Percentiles rank a stretch among this genome's conserved stretches.
These are phyloP conservation scores for Suillus paluster DNA, from an alignment of 768 basidiomycete species.

Conservation along the genomic window DNA sequence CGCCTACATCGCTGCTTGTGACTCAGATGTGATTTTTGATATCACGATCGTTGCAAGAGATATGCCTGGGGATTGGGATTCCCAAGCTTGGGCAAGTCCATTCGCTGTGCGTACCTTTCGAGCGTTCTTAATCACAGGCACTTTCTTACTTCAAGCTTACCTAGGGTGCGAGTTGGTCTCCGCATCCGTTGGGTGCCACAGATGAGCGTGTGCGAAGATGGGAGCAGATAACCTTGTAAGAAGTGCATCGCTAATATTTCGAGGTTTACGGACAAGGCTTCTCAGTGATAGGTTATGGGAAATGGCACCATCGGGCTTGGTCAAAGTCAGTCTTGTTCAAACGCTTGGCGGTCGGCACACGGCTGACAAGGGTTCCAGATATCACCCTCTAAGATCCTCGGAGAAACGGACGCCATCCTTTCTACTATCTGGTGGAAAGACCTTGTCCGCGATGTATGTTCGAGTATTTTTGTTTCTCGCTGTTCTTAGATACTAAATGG, in stretches of 20 bases:
- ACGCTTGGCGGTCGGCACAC: background rate
- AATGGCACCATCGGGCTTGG: constrained; percentile 49
- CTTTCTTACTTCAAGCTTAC: background rate
- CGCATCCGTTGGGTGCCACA: constrained; percentile 40
- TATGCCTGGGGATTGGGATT: constrained; percentile 42
- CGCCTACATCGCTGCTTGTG: constrained; percentile 36
- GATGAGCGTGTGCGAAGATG: constrained; percentile 41
- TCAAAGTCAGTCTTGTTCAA: constrained; percentile 32
- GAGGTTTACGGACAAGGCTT: background rate
- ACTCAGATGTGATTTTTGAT: constrained; percentile 19
- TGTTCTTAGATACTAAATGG: background rate
- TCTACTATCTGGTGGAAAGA: constrained; percentile 43
- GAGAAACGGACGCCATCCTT: constrained; percentile 18
- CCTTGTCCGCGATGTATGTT: constrained; percentile 44
- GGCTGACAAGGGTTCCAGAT: constrained; percentile 28
- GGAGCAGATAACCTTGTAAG: constrained; percentile 50
- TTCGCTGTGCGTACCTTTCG: constrained; percentile 45
- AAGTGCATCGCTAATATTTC: background rate
- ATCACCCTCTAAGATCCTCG: constrained; percentile 42
- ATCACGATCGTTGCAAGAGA: constrained; percentile 41
- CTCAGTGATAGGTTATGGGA: constrained; percentile 50
- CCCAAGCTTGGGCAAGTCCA: constrained; percentile 53
- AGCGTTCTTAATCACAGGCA: background rate
- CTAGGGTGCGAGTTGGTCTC: constrained; percentile 55
- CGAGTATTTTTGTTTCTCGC: no score